Base-by-base conservation (phyloP, 345 rosid genomes). In the Lepidium africanum region DNA sequence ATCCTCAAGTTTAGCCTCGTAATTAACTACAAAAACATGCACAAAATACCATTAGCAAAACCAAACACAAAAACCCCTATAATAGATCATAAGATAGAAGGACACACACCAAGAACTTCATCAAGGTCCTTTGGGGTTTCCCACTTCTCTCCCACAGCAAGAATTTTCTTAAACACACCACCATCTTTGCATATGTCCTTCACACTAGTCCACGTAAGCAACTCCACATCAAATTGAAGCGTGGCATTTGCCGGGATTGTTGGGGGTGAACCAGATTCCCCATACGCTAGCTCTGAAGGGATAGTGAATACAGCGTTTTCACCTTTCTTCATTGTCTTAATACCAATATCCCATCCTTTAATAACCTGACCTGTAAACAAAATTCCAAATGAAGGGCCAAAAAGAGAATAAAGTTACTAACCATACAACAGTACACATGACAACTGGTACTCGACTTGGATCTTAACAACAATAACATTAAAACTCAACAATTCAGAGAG, bases 341-440 rank as follows among this genome's bases (percentile, higher is more conserved):
- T 85, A 51, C 99, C 99, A 50, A 70, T 80, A 70, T 95, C 99
- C 99, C 99, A 95, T 69, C 99, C 99, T 73, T 91, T 91, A 21
- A 89, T 92, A 65, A 92, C 98, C 70, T 85, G 91, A 23, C 97
- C 98, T 92, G 78, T 53, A 60, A 52, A 62, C 57, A 57, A 42
- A 45, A 16, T 38, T 30, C 7, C 33, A 30, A 30, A 30, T 30
- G 33, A 30, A 30, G 33, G 33, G 12, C 62, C 42, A 65, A 0
- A 2, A 48, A 21, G 1, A 1, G 5, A 16, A 33, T 16, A 37
- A 57, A 37, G 30, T 9, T 12, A 55, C 3, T 27, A 10, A 10
- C 53, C 30, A 48, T 14, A 48, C 11, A 48, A 27, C 32, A 6
- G 33, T 6, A 30, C 33, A 30, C 6, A 30, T 30, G 33, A 6